These are phyloP conservation scores for Clarireedia sp. DNA, from an alignment of 2,329 filamentous ascomycete species.

Conservation along the genomic window DNA sequence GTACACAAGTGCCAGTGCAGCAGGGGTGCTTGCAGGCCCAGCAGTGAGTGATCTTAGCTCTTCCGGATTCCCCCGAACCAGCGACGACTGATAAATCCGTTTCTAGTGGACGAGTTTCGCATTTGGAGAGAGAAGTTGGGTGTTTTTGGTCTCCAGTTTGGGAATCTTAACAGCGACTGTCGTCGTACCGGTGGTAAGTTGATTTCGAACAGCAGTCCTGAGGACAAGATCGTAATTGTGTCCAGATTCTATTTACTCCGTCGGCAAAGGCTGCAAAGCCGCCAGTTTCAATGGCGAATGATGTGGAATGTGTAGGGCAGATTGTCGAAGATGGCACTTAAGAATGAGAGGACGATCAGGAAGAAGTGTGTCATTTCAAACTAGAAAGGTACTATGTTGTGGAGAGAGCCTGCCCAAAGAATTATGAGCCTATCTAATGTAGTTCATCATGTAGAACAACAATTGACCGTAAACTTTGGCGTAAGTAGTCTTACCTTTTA, in stretches of 20 bases:
- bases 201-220: background rate
- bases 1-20: slow-evolving; percentile 10
- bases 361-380: background rate
- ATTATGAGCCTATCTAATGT: too few relatives aligned
- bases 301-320: background rate
- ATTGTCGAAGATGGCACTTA: background rate
- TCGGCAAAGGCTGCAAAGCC: background rate
- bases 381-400: too few relatives aligned
- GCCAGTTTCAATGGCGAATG: background rate
- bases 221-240: background rate
- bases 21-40: slow-evolving; percentile 13
- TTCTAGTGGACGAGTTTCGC: slow-evolving; percentile 6
- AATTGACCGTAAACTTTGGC: too few relatives aligned
- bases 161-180: slow-evolving; percentile 10
- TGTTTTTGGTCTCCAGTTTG: slow-evolving; percentile 8
- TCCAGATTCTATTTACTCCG: background rate
- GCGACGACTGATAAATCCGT: too few relatives aligned
- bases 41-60: background rate
- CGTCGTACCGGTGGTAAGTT: slow-evolving; percentile 5
- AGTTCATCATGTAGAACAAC: too few relatives aligned
- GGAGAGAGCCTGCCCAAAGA: too few relatives aligned
- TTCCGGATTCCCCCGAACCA: too few relatives aligned
- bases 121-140: slow-evolving; percentile 9
- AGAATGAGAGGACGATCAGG: background rate
- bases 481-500: too few relatives aligned